phyloP scores from a whole-genome alignment of 371 early-diverging fungal species.

The Homolaphlyctis polyrhiza region DNA sequence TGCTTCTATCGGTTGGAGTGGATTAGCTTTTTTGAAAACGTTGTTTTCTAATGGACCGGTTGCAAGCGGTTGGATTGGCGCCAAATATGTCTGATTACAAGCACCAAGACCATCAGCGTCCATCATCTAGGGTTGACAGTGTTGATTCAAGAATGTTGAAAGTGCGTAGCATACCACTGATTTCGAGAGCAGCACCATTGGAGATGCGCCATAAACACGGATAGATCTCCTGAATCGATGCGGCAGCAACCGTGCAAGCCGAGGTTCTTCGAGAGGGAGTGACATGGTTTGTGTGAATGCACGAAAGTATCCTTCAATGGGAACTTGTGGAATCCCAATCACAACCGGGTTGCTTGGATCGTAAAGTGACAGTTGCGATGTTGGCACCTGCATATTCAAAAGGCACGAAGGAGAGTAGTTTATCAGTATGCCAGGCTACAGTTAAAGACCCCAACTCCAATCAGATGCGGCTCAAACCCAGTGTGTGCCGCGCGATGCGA shows the following conservation, averaged over 20 bases:
- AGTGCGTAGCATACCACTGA: too few species aligned
- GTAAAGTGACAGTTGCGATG: neutral
- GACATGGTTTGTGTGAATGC: slow-evolving; percentile 18
- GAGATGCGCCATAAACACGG: slow-evolving; percentile 15
- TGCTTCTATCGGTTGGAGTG: too few species aligned
- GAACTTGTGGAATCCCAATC: neutral
- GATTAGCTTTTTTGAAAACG: too few species aligned
- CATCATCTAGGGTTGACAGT: too few species aligned
- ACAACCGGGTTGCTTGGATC: neutral
- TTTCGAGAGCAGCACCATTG: slow-evolving; percentile 15
- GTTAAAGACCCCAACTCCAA: neutral
- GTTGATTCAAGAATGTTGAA: too few species aligned
- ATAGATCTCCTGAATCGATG: slow-evolving; percentile 13
- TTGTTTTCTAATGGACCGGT: too few species aligned
- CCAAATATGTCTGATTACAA: too few species aligned
- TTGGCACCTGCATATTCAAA: neutral
- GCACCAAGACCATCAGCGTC: too few species aligned
- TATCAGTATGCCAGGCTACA: neutral
- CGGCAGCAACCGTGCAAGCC: slow-evolving; percentile 14
- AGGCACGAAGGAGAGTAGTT: neutral
- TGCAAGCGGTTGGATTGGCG: too few species aligned
- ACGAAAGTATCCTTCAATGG: slow-evolving; percentile 12
- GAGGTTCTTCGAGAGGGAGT: slow-evolving; percentile 8
- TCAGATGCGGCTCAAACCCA: neutral
- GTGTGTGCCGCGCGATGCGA: too few species aligned